These are phyloP conservation scores for Turritis glabra DNA, from an alignment of 345 rosid species.

Conservation along the genomic window DNA sequence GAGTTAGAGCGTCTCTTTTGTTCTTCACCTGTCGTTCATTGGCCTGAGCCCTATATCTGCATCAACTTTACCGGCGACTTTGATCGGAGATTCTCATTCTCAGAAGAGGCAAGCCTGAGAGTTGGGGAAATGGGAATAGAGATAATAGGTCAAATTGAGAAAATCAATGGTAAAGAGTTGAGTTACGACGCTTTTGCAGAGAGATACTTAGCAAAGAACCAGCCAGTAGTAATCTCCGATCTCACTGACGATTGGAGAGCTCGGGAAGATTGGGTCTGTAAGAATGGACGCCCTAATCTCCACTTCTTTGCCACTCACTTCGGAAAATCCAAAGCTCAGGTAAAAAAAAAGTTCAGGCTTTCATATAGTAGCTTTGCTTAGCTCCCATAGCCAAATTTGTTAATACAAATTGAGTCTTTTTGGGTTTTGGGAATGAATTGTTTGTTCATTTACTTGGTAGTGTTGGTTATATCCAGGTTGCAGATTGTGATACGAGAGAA, in stretches of 20 bases:
- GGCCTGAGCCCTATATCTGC: background rate
- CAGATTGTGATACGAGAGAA: slow-evolving; percentile 77
- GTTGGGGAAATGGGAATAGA: slow-evolving; percentile 53
- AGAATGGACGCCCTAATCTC: slow-evolving; percentile 60
- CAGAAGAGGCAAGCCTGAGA: background rate
- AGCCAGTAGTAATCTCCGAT: slow-evolving; percentile 72
- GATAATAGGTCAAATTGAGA: slow-evolving; percentile 67
- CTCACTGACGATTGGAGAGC: slow-evolving; percentile 86
- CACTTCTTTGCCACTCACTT: slow-evolving; percentile 64
- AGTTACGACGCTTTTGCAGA: slow-evolving; percentile 63
- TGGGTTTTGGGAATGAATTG: background rate
- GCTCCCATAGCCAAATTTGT: background rate
- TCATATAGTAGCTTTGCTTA: background rate
- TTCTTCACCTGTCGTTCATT: background rate
- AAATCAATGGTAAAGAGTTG: slow-evolving; percentile 62
- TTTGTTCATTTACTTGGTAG: background rate
- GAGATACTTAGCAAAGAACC: slow-evolving; percentile 63
- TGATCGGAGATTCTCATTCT: background rate
- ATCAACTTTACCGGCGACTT: background rate
- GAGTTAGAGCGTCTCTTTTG: background rate
- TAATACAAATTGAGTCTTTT: background rate
- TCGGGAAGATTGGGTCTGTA: slow-evolving; percentile 71
- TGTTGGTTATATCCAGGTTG: slow-evolving; percentile 53
- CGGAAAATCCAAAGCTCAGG: slow-evolving; percentile 83
- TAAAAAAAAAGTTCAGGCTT: slow-evolving; percentile 21